Evolutionary conservation across 768 basidiomycete species (phyloP), one percentile per base, ranked within the genome.

Genomic region (Mycena indigotica): DNA sequence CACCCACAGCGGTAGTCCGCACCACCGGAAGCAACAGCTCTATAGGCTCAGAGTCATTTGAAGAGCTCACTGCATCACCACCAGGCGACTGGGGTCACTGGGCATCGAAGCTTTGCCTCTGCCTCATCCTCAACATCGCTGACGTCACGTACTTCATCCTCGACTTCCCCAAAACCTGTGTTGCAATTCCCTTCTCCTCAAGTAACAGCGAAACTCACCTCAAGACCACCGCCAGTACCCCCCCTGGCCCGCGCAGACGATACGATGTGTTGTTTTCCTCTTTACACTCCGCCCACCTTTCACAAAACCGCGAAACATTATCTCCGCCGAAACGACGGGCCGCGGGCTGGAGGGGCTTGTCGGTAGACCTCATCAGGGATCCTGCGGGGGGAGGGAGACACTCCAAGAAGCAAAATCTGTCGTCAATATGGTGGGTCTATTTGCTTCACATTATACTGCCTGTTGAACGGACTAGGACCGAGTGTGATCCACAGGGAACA

Each of bases 341-440:
- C 1, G 84, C 82, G 3, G 90, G 90, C 2, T 93, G 90, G 90
- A 76, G 88, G 41, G 88, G 84, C 8, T 67, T 87, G 38, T 88
- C 87, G 1, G 82, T 89, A 26, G 89, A 90, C 67, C 70, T 86
- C 52, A 83, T 85, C 52, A 80, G 81, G 12, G 76, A 72, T 55
- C 70, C 73, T n/a, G 56, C 64, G 23, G 61, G 49, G 3, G 28
- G 28, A 2, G 23, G 13, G n/a, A 52, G 49, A 16, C 55, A 46
- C 46, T 66, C 41, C 24, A 44, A 50, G 56, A 32, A 28, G 58
- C 67, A 28, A 63, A 61, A 45, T 60, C 73, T 93, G 39, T 70
- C 75, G 30, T 80, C 79, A 28, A 89, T 93, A 48, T 93, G 91
- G 91, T 91, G 57, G 57, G 77, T 72, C 52, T 23, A 57, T 38